These are phyloP conservation scores for Hysterium pulicare DNA, from an alignment of 2,329 filamentous ascomycete species.

Conservation along the genomic window DNA sequence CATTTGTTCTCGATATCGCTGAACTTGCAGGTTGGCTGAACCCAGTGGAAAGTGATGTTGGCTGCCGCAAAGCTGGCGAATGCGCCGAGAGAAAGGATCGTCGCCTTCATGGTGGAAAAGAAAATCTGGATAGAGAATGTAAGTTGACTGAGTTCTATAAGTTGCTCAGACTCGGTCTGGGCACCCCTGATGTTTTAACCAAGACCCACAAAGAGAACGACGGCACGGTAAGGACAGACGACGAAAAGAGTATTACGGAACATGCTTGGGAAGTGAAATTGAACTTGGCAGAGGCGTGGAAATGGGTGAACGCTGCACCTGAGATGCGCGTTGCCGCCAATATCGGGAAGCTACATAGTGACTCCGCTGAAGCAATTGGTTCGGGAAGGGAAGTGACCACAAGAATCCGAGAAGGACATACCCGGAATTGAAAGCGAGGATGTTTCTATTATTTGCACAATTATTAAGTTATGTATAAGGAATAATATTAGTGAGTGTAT, in stretches of 20 bases:
- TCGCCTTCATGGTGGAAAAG: slow-evolving; percentile 24
- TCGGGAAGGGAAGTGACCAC: too few relatives aligned
- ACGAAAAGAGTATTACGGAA: neutral
- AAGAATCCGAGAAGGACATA: too few relatives aligned
- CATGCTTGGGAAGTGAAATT: too few relatives aligned
- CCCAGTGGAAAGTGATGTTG: slow-evolving; percentile 50
- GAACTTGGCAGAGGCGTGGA: too few relatives aligned
- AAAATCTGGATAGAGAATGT: slow-evolving; percentile 9
- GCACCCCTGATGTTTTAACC: neutral
- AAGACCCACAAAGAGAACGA: neutral
- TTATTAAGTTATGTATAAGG: neutral
- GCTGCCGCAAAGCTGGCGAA: slow-evolving; percentile 38
- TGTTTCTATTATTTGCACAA: neutral
- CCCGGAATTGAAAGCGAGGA: neutral
- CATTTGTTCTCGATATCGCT: slow-evolving; percentile 24
- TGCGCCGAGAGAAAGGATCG: slow-evolving; percentile 26
- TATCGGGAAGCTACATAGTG: too few relatives aligned
- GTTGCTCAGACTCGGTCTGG: neutral
- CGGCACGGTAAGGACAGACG: neutral
- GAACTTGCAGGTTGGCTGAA: slow-evolving; percentile 43
- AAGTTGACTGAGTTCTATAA: slow-evolving; percentile 3
- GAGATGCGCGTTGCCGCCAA: too few relatives aligned
- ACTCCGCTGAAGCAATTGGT: too few relatives aligned
- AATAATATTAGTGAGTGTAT: slow-evolving; percentile 6
- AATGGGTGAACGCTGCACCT: too few relatives aligned